phyloP scores from a whole-genome alignment of 1,284 basidiomycete species.

The Malassezia vespertilionis region DNA sequence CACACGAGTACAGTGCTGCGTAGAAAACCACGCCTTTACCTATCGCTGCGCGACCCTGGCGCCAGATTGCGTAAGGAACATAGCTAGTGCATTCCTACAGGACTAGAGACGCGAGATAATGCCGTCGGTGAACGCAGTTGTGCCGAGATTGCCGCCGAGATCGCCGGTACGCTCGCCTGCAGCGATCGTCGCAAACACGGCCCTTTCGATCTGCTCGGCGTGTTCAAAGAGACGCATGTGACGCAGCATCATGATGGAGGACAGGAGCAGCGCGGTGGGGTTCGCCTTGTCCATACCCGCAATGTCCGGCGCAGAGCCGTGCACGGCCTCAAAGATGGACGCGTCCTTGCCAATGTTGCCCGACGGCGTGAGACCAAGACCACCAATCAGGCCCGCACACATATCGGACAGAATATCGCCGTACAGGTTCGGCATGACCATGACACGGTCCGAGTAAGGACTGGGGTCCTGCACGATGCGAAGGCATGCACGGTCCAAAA shows the following conservation, averaged over 20 bases:
- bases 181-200: slow-evolving; percentile 50
- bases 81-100: no score
- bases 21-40: no score
- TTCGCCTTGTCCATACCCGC: slow-evolving; percentile 76
- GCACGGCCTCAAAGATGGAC: slow-evolving; percentile 98
- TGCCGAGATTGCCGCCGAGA: slow-evolving; percentile 44
- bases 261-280: slow-evolving; percentile 87
- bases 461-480: slow-evolving; percentile 69
- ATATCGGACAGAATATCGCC: slow-evolving; percentile 98
- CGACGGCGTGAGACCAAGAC: slow-evolving; percentile 91
- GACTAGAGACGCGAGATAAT: slow-evolving; percentile 33
- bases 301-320: slow-evolving; percentile 58
- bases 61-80: no score
- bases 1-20: no score
- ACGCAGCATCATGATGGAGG: slow-evolving; percentile 79
- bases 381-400: slow-evolving; percentile 97
- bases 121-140: slow-evolving; percentile 37
- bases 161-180: slow-evolving; percentile 38
- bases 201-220: slow-evolving; percentile 83
- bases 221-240: slow-evolving; percentile 85
- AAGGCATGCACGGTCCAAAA: slow-evolving; percentile 91
- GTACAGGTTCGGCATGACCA: slow-evolving; percentile 99
- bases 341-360: slow-evolving; percentile 97
- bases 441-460: slow-evolving; percentile 90
- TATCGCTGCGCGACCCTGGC: no score